Conservation (phyloP, 768 basidiomycete species). For the Mycena floridula region DNA sequence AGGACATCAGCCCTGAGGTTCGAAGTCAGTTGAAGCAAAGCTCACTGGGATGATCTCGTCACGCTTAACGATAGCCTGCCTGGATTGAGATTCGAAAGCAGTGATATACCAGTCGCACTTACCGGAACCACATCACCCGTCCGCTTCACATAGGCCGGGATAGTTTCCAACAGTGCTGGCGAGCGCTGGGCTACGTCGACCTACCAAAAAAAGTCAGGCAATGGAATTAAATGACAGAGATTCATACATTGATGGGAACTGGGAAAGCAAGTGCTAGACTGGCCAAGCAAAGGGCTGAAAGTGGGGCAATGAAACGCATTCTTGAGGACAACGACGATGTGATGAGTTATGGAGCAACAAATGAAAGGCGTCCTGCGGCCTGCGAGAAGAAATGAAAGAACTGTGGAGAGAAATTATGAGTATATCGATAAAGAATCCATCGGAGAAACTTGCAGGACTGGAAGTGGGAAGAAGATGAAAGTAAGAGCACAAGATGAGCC, state of each 20-base stretch:
- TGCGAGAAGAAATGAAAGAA: conserved; percentile 8
- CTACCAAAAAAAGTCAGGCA: conserved; percentile 8
- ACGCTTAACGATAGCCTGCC: too few species aligned
- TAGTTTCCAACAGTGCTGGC: conserved; percentile 30
- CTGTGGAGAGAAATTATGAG: conserved; percentile 9
- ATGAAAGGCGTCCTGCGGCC: conserved; percentile 8
- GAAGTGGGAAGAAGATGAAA: conserved; percentile 11
- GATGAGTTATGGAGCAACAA: conserved; percentile 11
- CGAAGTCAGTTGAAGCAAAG: too few species aligned
- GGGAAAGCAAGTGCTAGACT: conserved; percentile 34
- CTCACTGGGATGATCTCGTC: too few species aligned
- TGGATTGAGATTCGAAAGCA: too few species aligned
- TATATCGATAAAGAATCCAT: too few species aligned
- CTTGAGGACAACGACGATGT: conserved; percentile 16
- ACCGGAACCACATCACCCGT: too few species aligned
- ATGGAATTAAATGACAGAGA: conserved; percentile 31
- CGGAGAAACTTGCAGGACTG: too few species aligned
- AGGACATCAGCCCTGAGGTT: too few species aligned
- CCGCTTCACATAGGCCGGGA: conserved; percentile 32
- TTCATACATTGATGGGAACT: too few species aligned
- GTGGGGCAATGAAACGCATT: conserved; percentile 29
- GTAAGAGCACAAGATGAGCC: conserved; percentile 24
- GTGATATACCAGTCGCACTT: too few species aligned
- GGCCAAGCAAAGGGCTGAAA: conserved; percentile 37
- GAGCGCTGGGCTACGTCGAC: conserved; percentile 19